phyloP scores from a whole-genome alignment of 805 yeast species.

The Wickerhamomyces mucosus region DNA sequence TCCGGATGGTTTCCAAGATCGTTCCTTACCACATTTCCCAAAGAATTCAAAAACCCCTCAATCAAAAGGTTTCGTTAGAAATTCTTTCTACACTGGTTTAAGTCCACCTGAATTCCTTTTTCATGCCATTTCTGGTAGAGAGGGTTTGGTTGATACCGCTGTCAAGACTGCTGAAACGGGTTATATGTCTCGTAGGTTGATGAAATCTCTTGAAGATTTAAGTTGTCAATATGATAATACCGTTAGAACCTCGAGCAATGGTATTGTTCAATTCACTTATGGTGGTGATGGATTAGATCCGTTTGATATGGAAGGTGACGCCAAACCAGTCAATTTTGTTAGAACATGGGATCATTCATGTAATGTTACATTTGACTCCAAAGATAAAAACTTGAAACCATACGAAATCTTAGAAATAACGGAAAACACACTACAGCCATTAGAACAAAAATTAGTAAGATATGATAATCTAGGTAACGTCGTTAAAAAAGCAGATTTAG shows the following conservation, averaged over 20 bases:
- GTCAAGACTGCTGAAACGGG: conserved; percentile 99
- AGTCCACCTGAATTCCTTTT: conserved; percentile 95
- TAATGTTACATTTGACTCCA: conserved; percentile 54
- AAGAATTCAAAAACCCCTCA: conserved; percentile 96
- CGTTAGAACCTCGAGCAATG: conserved; percentile 89
- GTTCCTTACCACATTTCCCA: conserved; percentile 94
- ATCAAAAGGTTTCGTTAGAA: conserved; percentile 94
- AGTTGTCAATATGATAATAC: conserved; percentile 90
- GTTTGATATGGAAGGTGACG: conserved; percentile 98
- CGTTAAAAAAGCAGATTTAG: conserved; percentile 33
- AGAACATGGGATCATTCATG: conserved; percentile 93
- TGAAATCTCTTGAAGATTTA: conserved; percentile 95
- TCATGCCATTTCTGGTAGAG: conserved; percentile 99
- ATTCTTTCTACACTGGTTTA: conserved; percentile 89
- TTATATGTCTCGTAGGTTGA: conserved; percentile 94
- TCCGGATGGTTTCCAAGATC: conserved; percentile 99
- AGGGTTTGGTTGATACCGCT: conserved; percentile 98
- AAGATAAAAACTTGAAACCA: conserved; percentile 55
- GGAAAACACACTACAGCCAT: conserved; percentile 47
- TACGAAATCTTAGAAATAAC: conserved; percentile 52
- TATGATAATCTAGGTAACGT: conserved; percentile 63
- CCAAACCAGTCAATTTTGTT: conserved; percentile 85
- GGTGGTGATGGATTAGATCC: conserved; percentile 99
- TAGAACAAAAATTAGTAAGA: conserved; percentile 51
- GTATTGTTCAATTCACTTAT: conserved; percentile 94